A percentile compares a stretch with the other conserved stretches of the same genome.
Conservation (phyloP, 164 flowering plant genomes). For the Houttuynia cordata region DNA sequence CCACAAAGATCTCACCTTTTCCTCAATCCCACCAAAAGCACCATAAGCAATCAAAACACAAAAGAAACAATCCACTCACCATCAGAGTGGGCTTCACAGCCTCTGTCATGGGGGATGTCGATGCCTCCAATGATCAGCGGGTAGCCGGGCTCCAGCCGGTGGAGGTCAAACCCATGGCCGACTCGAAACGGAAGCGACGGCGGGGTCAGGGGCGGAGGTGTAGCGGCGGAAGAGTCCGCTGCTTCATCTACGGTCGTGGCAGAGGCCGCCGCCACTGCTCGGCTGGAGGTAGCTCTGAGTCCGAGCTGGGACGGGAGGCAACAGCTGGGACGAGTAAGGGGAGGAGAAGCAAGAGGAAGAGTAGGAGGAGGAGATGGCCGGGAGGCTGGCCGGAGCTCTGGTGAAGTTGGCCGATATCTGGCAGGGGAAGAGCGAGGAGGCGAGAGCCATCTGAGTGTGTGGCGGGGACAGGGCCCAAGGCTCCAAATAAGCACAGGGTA, state of each 20-base stretch:
- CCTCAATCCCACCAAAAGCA: neutral
- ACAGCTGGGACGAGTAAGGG: neutral
- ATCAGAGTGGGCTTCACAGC: constrained; percentile 98
- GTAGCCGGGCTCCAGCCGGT: constrained; percentile 87
- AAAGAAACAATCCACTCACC: constrained; percentile 27
- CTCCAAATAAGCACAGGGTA: neutral
- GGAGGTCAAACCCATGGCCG: constrained; percentile 96
- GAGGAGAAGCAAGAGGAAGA: constrained; percentile 1
- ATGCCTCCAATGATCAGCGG: constrained; percentile 94
- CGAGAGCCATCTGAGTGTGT: constrained; percentile 9
- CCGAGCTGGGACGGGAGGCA: neutral
- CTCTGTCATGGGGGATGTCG: constrained; percentile 75
- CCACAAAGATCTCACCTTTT: neutral
- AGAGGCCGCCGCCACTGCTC: constrained; percentile 3
- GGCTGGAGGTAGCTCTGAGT: neutral
- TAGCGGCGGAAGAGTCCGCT: constrained; percentile 10
- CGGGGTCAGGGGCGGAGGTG: no score
- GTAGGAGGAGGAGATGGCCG: neutral
- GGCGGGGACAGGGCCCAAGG: neutral
- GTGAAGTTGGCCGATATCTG: constrained; percentile 9
- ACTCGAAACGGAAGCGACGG: constrained; percentile 68
- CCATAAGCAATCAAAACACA: neutral
- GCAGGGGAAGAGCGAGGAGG: constrained; percentile 10
- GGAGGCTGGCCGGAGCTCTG: neutral
- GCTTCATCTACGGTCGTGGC: constrained; percentile 24